These are phyloP conservation scores for Termitomyces sp. DNA, from an alignment of 768 basidiomycete species.

Conservation along the genomic window DNA sequence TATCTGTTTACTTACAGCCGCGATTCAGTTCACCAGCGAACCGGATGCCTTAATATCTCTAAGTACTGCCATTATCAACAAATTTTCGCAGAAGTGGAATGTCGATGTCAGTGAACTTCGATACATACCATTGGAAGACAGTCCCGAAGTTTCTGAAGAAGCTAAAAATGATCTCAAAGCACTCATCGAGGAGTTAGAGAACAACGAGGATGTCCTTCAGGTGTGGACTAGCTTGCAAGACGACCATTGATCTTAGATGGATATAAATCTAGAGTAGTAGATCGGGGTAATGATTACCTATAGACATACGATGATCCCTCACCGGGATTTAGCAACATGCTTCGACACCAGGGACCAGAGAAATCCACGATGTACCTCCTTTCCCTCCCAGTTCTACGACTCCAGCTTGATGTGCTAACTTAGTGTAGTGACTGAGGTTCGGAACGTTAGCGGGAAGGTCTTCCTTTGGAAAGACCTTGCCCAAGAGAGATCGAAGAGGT, in stretches of 20 bases:
- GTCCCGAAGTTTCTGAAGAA: constrained; percentile 34
- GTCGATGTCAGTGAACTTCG: constrained; percentile 37
- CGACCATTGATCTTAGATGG: constrained; percentile 3
- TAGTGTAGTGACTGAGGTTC: constrained; percentile 11
- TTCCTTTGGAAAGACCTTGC: background rate
- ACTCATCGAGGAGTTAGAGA: constrained; percentile 53
- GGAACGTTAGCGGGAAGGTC: constrained; percentile 9
- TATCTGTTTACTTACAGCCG: background rate
- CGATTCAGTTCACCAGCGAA: constrained; percentile 43
- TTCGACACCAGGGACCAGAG: constrained; percentile 1
- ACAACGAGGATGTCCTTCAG: constrained; percentile 52
- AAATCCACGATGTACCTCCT: constrained; percentile 15
- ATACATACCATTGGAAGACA: constrained; percentile 48
- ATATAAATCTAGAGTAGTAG: background rate
- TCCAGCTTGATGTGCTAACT: constrained; percentile 11
- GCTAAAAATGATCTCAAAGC: constrained; percentile 35
- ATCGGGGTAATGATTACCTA: background rate
- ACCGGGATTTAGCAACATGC: background rate
- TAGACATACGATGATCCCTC: background rate
- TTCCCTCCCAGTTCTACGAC: constrained; percentile 9
- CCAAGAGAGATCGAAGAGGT: constrained; percentile 12
- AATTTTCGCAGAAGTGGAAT: constrained; percentile 17
- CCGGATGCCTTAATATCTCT: constrained; percentile 37
- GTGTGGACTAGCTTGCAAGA: constrained; percentile 56
- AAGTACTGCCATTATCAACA: constrained; percentile 30